These are phyloP conservation scores for Fagus crenata DNA, from an alignment of 306 rosid species.

Conservation along the genomic window DNA sequence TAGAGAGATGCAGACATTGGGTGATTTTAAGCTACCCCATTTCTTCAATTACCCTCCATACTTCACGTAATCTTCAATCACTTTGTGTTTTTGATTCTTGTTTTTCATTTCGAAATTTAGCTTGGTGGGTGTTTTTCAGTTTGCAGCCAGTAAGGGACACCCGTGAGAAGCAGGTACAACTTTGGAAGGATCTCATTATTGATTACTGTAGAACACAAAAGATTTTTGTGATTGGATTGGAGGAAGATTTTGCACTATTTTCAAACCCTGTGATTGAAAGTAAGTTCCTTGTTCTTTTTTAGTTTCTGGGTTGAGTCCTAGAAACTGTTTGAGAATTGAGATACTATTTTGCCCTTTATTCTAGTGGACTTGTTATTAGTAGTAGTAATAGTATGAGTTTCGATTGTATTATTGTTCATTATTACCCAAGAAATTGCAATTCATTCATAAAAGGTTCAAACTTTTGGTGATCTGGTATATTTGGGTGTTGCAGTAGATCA, in stretches of 20 bases:
- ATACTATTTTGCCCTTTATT: neutral
- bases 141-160: slow-evolving; percentile 92
- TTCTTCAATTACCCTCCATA: slow-evolving; percentile 97
- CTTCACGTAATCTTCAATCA: slow-evolving; percentile 60
- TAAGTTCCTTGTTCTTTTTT: slow-evolving; percentile 46
- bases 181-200: slow-evolving; percentile 90
- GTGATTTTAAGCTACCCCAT: slow-evolving; percentile 83
- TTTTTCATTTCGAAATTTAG: slow-evolving; percentile 4
- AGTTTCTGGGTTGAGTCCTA: slow-evolving; percentile 13
- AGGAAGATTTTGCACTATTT: slow-evolving; percentile 80
- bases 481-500: neutral
- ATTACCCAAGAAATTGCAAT: neutral
- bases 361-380: neutral
- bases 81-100: neutral
- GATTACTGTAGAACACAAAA: slow-evolving; percentile 77
- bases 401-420: neutral
- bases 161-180: slow-evolving; percentile 82
- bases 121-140: slow-evolving; percentile 44
- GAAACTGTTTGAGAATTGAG: slow-evolving; percentile 9
- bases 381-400: neutral
- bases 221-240: slow-evolving; percentile 69
- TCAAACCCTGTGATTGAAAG: slow-evolving; percentile 79
- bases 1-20: slow-evolving; percentile 81
- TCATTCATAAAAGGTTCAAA: too few relatives aligned
- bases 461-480: neutral